These are phyloP conservation scores for Aspergillus leporis DNA, from an alignment of 495 filamentous ascomycete species.

Conservation along the genomic window DNA sequence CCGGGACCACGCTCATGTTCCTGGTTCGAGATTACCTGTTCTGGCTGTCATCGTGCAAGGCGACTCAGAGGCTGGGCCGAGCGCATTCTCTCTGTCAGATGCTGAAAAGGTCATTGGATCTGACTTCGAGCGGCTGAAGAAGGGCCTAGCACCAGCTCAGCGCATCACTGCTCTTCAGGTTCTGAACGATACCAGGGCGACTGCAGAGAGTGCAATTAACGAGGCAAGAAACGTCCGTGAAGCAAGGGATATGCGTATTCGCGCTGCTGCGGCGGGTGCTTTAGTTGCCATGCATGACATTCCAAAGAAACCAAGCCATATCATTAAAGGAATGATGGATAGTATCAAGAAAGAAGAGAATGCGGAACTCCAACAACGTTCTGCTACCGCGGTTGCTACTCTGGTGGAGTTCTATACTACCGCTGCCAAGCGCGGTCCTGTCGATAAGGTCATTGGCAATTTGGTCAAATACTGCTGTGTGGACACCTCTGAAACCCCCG, in stretches of 20 bases:
- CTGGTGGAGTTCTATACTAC: slow-evolving; percentile 85
- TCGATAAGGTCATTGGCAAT: slow-evolving; percentile 92
- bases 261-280: slow-evolving; percentile 83
- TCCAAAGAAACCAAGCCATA: slow-evolving; percentile 84
- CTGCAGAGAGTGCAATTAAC: slow-evolving; percentile 67
- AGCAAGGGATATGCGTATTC: slow-evolving; percentile 80
- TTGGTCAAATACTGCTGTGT: slow-evolving; percentile 95
- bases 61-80: slow-evolving; percentile 82
- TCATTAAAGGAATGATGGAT: slow-evolving; percentile 97
- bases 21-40: slow-evolving; percentile 67
- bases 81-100: slow-evolving; percentile 83
- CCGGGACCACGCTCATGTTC: slow-evolving; percentile 79
- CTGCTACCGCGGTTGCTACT: slow-evolving; percentile 75
- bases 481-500: slow-evolving; percentile 95
- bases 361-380: slow-evolving; percentile 82
- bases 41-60: slow-evolving; percentile 92
- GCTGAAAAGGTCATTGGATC: slow-evolving; percentile 80
- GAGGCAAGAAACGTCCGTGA: slow-evolving; percentile 78
- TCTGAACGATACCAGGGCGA: slow-evolving; percentile 70
- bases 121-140: slow-evolving; percentile 87
- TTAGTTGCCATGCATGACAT: slow-evolving; percentile 80
- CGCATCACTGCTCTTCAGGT: slow-evolving; percentile 74
- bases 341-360: slow-evolving; percentile 96
- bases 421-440: slow-evolving; percentile 71
- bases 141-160: slow-evolving; percentile 76